Evolutionary conservation across 768 basidiomycete genomes (phyloP).

Genomic region (Fistulinella prunicolor): DNA sequence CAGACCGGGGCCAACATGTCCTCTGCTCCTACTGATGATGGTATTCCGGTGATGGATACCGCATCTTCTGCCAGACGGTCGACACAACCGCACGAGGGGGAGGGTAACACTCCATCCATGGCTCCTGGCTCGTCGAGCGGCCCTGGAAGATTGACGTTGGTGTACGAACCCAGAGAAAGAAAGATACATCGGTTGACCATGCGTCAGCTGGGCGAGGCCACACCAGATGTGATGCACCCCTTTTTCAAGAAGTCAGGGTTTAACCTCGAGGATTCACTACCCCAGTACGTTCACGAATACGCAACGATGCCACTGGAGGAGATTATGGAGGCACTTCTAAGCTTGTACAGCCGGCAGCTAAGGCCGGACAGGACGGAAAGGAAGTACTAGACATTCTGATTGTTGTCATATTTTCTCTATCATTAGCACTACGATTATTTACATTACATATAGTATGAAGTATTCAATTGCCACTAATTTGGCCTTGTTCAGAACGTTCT

Average conservation of each 20-base stretch:
- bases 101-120: neutral
- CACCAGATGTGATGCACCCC: constrained; percentile 83
- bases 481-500: no score
- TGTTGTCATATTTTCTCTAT: neutral
- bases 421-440: neutral
- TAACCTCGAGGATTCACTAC: constrained; percentile 79
- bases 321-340: constrained; percentile 77
- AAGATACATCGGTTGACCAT: constrained; percentile 78
- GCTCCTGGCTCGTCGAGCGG: neutral
- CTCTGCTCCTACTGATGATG: constrained; percentile 9
- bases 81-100: constrained; percentile 18
- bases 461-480: no score
- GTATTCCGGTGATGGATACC: constrained; percentile 1
- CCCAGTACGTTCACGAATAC: constrained; percentile 85
- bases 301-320: constrained; percentile 80
- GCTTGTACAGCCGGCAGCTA: constrained; percentile 74
- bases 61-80: constrained; percentile 10
- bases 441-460: neutral
- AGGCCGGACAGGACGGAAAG: constrained; percentile 29
- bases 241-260: constrained; percentile 85
- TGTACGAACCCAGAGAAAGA: constrained; percentile 56
- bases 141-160: constrained; percentile 28
- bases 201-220: constrained; percentile 86
- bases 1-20: constrained; percentile 3
- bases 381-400: constrained; percentile 4